Base-by-base conservation (phyloP, 2,329 filamentous ascomycete genomes). In the Colletotrichum theobromicola region DNA sequence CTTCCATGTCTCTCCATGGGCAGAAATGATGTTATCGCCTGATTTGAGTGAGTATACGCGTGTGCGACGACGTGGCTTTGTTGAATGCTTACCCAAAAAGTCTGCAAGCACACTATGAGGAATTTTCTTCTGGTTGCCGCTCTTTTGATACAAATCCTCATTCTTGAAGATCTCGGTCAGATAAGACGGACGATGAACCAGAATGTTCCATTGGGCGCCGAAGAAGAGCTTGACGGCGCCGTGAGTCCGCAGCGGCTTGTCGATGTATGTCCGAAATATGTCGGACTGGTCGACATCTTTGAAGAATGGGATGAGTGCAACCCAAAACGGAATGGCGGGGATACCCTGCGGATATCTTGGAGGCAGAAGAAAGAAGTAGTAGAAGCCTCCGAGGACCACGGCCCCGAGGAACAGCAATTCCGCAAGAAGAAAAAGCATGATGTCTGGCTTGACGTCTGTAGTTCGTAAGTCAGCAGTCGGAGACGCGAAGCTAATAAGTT, bases 201-300 rank as follows among this genome's bases (percentile, higher is more conserved):
- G 79, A 4, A 89, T 80, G 61, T 87, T 88, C 88, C 88, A 89
- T 53, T 83, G 83, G 0, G 85, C 86, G 2, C 84, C 87, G 37
- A 88, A 88, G 80, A 87, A 89, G 32, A 89, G 79, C 70, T 87
- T 85, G 21, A 88, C 87, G 2, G 87, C 87, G 5, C 87, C 84
- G 60, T 84, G 82, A n/a, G 79, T 79, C 12, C 79, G 79, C 7
- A 86, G 78, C 3, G 84, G 84, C 67, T 80, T 77, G 46, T 84
- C 80, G 57, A 87, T 81, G 76, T 86, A 85, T 65, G 78, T 73
- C 15, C 76, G 78, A 76, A 85, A 87, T 7, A 85, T 81, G 18
- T 86, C 81, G 6, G 82, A 80, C 77, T 87, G 85, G 70, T 87
- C 86, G 24, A 85, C 82, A 63, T 87, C 84, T 57, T 79, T 80